Evolutionary conservation across 1,284 basidiomycete genomes (phyloP).

Genomic region (Puccinia novopanici): DNA sequence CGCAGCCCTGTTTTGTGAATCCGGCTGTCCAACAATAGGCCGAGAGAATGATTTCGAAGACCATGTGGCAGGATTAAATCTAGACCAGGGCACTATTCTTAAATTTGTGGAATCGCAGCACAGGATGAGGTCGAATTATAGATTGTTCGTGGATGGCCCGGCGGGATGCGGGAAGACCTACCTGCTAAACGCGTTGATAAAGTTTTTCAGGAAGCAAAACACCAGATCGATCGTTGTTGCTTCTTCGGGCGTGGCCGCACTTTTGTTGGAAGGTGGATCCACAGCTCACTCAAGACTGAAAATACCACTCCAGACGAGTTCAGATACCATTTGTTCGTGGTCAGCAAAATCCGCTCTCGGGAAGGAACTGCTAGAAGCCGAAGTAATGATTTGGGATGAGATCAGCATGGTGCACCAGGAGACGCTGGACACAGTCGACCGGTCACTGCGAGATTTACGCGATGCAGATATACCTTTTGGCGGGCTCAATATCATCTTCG

Average conservation of each 20-base stretch:
- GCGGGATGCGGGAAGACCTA: too few species aligned
- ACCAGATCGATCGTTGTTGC: background rate
- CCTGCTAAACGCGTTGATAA: too few species aligned
- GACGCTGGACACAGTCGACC: background rate
- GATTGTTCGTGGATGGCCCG: too few species aligned
- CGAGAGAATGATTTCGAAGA: too few species aligned
- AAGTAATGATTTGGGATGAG: conserved; percentile 28
- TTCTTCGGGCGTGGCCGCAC: background rate
- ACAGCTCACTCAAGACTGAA: conserved; percentile 2
- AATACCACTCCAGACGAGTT: background rate
- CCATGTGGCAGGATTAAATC: too few species aligned
- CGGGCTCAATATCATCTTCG: background rate
- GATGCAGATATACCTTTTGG: background rate
- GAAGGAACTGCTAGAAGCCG: background rate
- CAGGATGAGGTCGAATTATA: too few species aligned
- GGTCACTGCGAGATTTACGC: background rate
- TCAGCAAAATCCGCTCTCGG: background rate
- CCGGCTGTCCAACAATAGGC: too few species aligned
- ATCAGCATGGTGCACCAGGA: background rate
- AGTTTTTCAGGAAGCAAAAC: too few species aligned
- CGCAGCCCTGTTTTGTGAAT: too few species aligned
- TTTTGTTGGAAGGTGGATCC: background rate
- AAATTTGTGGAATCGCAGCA: background rate
- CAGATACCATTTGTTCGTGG: background rate
- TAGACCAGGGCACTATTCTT: background rate